Evolutionary conservation across 495 filamentous ascomycete genomes (phyloP).

Genomic region (Umbilicaria muhlenbergii): DNA sequence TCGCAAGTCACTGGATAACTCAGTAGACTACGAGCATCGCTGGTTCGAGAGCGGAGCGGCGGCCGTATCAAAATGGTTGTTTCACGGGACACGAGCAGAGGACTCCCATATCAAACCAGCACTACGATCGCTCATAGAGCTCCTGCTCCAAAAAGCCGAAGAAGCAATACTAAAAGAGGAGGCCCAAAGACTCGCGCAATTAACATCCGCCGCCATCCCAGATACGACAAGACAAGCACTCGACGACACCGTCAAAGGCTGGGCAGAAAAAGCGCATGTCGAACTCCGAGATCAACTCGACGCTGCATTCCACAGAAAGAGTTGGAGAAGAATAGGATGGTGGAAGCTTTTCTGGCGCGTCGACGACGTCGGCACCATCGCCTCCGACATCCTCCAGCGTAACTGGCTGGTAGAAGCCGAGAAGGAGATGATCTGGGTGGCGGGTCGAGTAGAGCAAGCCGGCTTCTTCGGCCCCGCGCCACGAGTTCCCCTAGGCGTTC

Average conservation of each 20-base stretch:
- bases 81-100: slow-evolving; percentile 26
- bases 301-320: slow-evolving; percentile 46
- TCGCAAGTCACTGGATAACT: slow-evolving; percentile 50
- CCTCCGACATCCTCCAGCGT: slow-evolving; percentile 55
- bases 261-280: slow-evolving; percentile 66
- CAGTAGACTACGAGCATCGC: slow-evolving; percentile 49
- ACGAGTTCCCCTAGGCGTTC: slow-evolving; percentile 1
- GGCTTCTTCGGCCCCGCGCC: slow-evolving; percentile 26
- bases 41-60: slow-evolving; percentile 61
- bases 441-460: slow-evolving; percentile 65
- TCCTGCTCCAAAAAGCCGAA: slow-evolving; percentile 44
- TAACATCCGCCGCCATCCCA: slow-evolving; percentile 22
- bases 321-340: slow-evolving; percentile 71
- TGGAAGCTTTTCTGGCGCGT: slow-evolving; percentile 93
- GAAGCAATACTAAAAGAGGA: slow-evolving; percentile 36
- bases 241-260: slow-evolving; percentile 40
- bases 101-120: slow-evolving; percentile 38
- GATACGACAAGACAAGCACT: slow-evolving; percentile 32
- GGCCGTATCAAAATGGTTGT: slow-evolving; percentile 52
- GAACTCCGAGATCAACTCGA: slow-evolving; percentile 71
- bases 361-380: slow-evolving; percentile 75
- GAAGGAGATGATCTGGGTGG: slow-evolving; percentile 57
- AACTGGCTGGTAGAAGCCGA: slow-evolving; percentile 66
- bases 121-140: slow-evolving; percentile 47
- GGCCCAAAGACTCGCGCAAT: slow-evolving; percentile 19